Evolutionary conservation across 148 eudicot species (phyloP).

Genomic region (Pharnaceum exiguum): DNA sequence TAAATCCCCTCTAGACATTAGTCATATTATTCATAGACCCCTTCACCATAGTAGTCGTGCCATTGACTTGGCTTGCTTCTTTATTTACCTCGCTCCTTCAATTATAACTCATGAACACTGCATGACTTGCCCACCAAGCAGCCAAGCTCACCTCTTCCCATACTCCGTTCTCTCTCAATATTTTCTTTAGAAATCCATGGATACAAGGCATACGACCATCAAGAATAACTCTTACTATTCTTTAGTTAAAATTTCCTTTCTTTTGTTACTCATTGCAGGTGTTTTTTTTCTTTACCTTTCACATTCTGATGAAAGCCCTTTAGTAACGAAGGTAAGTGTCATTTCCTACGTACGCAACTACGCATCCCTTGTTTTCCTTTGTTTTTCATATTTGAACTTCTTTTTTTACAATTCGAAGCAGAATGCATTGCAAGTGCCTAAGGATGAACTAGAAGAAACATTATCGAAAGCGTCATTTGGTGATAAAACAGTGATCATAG

Average conservation of each 20-base stretch:
- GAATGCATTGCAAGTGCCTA: background rate
- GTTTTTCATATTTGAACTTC: too few relatives aligned
- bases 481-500: conserved; percentile 62
- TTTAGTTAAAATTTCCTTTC: conserved; percentile 2
- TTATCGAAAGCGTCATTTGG: conserved; percentile 35
- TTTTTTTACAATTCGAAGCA: background rate
- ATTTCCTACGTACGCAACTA: background rate
- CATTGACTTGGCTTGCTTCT: too few relatives aligned
- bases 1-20: too few relatives aligned
- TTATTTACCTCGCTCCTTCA: background rate
- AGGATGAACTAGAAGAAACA: conserved; percentile 44
- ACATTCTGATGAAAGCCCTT: conserved; percentile 6
- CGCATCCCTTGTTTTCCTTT: too few relatives aligned
- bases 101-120: conserved; percentile 1
- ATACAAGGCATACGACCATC: background rate
- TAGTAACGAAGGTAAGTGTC: too few relatives aligned
- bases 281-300: conserved; percentile 2
- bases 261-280: conserved; percentile 1
- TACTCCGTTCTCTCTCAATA: background rate
- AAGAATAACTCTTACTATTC: conserved; percentile 9
- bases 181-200: background rate
- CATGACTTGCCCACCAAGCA: conserved; percentile 31
- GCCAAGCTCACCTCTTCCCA: background rate
- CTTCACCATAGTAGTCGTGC: too few relatives aligned
- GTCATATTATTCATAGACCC: too few relatives aligned